Conservation (phyloP, 495 filamentous ascomycete genomes). For the Stereocaulon alpinum region DNA sequence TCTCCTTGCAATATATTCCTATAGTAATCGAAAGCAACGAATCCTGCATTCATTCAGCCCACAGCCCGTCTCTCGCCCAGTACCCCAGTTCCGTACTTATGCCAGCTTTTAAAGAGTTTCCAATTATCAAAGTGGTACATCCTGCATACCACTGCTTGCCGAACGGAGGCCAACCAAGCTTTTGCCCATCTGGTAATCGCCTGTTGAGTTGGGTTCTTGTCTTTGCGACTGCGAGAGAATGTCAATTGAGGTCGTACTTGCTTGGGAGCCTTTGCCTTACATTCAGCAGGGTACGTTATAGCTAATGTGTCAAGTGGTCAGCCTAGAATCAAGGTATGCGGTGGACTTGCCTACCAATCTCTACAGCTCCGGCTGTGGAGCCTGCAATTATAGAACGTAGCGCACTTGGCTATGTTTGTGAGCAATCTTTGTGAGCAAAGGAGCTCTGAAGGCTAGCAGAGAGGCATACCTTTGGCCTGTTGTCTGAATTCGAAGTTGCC, state of each 20-base stretch:
- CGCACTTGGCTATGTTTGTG: conserved; percentile 54
- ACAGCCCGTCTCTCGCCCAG: conserved; percentile 7
- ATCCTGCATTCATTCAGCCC: conserved; percentile 44
- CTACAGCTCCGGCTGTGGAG: conserved; percentile 81
- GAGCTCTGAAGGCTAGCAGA: not conserved
- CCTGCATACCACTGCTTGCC: conserved; percentile 94
- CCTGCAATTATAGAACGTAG: conserved; percentile 82
- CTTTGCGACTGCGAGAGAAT: conserved; percentile 60
- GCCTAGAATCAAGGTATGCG: conserved; percentile 1
- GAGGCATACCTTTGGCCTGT: conserved; percentile 33
- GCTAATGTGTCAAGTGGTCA: conserved; percentile 36
- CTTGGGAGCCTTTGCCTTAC: conserved; percentile 35
- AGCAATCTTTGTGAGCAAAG: conserved; percentile 9
- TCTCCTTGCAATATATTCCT: conserved; percentile 73
- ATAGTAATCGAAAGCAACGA: conserved; percentile 92
- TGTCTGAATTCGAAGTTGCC: conserved; percentile 34
- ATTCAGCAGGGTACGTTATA: conserved; percentile 97
- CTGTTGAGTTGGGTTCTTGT: conserved; percentile 91
- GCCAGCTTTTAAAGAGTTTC: conserved; percentile 91
- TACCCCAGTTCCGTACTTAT: conserved; percentile 51
- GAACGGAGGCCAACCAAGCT: conserved; percentile 93
- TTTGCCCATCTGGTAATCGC: conserved; percentile 64
- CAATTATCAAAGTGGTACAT: conserved; percentile 93
- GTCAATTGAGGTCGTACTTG: conserved; percentile 2
- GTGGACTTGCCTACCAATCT: conserved; percentile 56